phyloP scores from a whole-genome alignment of 169 alveolate genomes.

The Ichthyophthirius multifiliis region DNA sequence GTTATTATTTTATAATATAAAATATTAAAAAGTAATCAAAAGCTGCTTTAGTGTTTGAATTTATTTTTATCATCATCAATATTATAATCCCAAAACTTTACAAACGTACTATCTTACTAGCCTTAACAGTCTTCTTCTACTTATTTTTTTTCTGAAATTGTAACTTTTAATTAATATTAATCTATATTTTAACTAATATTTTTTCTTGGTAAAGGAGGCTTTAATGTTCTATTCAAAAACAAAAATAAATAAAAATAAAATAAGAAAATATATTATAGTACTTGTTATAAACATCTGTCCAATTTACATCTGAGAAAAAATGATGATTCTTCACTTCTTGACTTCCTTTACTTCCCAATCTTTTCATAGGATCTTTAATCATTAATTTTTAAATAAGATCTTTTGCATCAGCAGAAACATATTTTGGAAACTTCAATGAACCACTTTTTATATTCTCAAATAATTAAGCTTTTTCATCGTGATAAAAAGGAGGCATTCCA shows the following conservation, averaged over 20 bases:
- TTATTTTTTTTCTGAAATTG: no score
- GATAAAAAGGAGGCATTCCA: constrained; percentile 74
- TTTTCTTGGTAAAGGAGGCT: no score
- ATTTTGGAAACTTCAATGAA: constrained; percentile 15
- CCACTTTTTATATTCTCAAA: constrained; percentile 44
- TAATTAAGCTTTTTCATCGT: constrained; percentile 22
- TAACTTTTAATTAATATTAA: no score
- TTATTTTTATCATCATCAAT: no score
- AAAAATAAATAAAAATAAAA: not conserved
- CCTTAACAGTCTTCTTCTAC: no score
- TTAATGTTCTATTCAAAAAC: no score
- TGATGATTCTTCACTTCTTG: constrained; percentile 66
- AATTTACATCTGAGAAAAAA: constrained; percentile 59
- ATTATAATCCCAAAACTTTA: no score
- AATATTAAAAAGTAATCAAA: no score
- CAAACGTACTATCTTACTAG: no score
- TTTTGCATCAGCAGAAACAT: constrained; percentile 11
- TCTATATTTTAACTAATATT: no score
- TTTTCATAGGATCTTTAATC: constrained; percentile 42
- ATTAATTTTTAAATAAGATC: constrained; percentile 22
- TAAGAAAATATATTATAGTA: not conserved
- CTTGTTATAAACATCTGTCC: constrained; percentile 63
- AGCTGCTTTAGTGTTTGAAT: no score
- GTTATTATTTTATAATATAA: no score
- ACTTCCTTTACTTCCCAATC: constrained; percentile 38